Percentiles rank a stretch among this genome's conserved stretches.
Conservation (phyloP, 139 green algal genomes). For the Auxenochlorella pyrenoidosa region DNA sequence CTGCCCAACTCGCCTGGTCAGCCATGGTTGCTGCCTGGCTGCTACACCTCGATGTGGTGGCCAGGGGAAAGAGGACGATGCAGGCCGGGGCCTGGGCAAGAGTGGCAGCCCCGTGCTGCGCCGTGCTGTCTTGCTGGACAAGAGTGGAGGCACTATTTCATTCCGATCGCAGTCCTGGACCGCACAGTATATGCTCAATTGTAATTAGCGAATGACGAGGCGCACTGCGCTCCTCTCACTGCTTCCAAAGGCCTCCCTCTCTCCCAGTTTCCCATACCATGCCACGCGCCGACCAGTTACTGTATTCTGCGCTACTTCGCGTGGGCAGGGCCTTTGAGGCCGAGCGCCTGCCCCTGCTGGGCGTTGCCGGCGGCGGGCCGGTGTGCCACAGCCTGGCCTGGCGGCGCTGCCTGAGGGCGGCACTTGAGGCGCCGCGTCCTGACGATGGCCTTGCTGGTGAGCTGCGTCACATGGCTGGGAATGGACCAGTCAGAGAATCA, state of each 20-base stretch:
- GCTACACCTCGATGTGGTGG: not conserved
- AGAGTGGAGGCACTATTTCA: too few relatives aligned
- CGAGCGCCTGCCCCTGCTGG: constrained; percentile 21
- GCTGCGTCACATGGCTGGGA: not conserved
- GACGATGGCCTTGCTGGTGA: not conserved
- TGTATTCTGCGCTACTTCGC: constrained; percentile 25
- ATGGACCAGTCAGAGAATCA: too few relatives aligned
- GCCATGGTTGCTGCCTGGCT: constrained; percentile 36
- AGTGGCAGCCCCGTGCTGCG: too few relatives aligned
- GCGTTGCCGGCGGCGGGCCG: constrained; percentile 7
- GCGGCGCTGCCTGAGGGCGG: not conserved
- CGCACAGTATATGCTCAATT: too few relatives aligned
- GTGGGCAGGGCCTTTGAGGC: not conserved
- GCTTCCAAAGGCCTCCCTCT: not conserved
- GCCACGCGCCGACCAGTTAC: constrained; percentile 12
- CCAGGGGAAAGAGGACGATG: constrained; percentile 20
- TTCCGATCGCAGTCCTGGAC: too few relatives aligned
- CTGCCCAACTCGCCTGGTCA: constrained; percentile 35
- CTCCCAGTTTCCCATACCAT: not conserved
- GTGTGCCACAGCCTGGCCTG: constrained; percentile 2
- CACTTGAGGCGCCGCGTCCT: not conserved
- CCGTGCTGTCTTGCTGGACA: too few relatives aligned
- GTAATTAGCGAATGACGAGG: too few relatives aligned
- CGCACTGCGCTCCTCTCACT: too few relatives aligned
- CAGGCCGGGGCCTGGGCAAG: not conserved